Evolutionary conservation across 1,284 basidiomycete species (phyloP).

Genomic region (Heterobasidion parviporum): DNA sequence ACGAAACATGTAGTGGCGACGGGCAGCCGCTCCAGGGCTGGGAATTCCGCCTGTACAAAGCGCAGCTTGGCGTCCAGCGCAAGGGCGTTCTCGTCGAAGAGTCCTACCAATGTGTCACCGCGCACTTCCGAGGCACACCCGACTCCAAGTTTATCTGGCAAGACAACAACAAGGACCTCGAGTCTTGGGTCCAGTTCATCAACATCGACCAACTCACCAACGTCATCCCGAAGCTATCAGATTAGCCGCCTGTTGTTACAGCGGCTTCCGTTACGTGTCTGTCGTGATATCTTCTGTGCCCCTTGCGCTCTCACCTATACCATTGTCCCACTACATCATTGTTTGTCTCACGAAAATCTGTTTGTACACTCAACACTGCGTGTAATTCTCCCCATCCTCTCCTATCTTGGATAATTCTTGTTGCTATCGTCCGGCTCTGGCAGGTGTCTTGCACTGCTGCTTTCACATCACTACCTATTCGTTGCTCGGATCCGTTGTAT

Average conservation of each 20-base stretch:
- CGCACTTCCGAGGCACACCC: conserved; percentile 61
- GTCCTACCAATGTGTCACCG: conserved; percentile 64
- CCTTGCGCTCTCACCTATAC: neutral
- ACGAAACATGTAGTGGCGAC: conserved; percentile 53
- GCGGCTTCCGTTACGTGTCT: neutral
- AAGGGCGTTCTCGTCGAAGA: conserved; percentile 48
- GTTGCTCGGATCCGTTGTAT: no score
- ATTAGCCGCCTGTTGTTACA: conserved; percentile 21
- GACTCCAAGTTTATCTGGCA: conserved; percentile 67
- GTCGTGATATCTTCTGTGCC: neutral
- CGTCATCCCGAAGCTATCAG: conserved; percentile 63
- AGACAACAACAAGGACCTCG: conserved; percentile 52
- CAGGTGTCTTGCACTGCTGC: neutral
- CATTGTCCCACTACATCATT: neutral
- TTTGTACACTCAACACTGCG: neutral
- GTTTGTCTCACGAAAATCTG: neutral
- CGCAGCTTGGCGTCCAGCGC: conserved; percentile 52
- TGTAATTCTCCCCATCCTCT: neutral
- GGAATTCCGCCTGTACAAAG: conserved; percentile 75
- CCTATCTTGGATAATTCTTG: neutral
- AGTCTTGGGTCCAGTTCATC: conserved; percentile 74
- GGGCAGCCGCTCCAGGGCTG: conserved; percentile 61
- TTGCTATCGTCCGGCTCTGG: neutral
- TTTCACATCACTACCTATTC: neutral
- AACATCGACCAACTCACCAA: conserved; percentile 73